These are phyloP conservation scores for Paramecium tetraurelia DNA, from an alignment of 73 alveolate species.

Conservation along the genomic window DNA sequence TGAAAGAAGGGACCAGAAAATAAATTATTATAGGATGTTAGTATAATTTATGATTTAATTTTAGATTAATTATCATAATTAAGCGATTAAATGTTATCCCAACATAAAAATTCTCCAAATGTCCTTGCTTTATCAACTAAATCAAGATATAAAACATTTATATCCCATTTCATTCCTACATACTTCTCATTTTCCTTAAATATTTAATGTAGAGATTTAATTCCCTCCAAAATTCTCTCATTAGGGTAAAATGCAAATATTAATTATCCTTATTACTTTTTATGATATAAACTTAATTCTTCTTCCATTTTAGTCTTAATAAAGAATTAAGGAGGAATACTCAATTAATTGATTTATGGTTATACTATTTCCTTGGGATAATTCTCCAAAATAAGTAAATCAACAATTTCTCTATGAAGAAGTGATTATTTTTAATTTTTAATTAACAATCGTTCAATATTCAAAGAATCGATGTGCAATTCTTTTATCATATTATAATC, in stretches of 20 bases:
- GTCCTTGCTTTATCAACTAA: slow-evolving; percentile 14
- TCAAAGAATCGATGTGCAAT: slow-evolving; percentile 38
- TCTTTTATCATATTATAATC: slow-evolving; percentile 40
- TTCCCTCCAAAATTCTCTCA: slow-evolving; percentile 44
- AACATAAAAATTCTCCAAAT: background rate
- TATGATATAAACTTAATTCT: background rate
- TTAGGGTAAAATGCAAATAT: slow-evolving; percentile 27
- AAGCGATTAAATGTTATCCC: background rate
- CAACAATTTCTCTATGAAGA: background rate
- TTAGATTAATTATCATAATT: slow-evolving; percentile 11
- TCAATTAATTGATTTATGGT: background rate
- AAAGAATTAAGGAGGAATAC: background rate
- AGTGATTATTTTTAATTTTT: slow-evolving; percentile 1
- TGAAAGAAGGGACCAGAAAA: slow-evolving; percentile 31
- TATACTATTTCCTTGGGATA: background rate
- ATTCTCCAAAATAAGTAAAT: background rate
- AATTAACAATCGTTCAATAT: background rate
- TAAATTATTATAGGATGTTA: slow-evolving; percentile 1
- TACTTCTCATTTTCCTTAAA: background rate
- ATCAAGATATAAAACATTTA: background rate
- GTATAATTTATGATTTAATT: slow-evolving; percentile 11
- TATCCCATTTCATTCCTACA: slow-evolving; percentile 15
- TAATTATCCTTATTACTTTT: slow-evolving; percentile 8
- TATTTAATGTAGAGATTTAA: slow-evolving; percentile 1
- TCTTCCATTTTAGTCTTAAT: slow-evolving; percentile 15